Evolutionary conservation across 2,329 filamentous ascomycete genomes (phyloP), one percentile per base, ranked within the genome.

Genomic region (Colletotrichum lini): DNA sequence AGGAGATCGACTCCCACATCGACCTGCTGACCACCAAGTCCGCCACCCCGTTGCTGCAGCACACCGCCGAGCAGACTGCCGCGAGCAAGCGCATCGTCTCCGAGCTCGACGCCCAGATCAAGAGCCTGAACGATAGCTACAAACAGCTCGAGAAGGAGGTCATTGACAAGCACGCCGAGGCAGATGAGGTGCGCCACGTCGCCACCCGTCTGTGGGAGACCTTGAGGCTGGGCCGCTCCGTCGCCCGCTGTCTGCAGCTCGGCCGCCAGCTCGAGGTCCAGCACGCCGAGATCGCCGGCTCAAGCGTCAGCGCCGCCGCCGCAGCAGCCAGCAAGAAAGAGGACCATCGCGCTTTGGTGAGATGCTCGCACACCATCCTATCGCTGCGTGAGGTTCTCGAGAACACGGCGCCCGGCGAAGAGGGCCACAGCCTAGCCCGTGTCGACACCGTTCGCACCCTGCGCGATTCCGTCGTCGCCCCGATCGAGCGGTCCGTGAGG

Each of bases 1-100:
- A 98, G 80, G 96, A 98, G 82, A 93, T 99, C 75, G 96, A 98
- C 82, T 97, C 95, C 0, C 95, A 97, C 79, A 98, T 99, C 74
- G 94, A 99, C 80, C 89, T 90, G 4, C 88, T 98, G 50, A 97
- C 96, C 7, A 96, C 95, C 2, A 92, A 93, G 73, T 93, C 92
- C 38, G 95, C 96, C 3, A 84, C 96, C 0, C 93, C 95, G 0
- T 87, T 99, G 38, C 88, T 99, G 23, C 85, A 91, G 40, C 89
- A 98, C 81, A 97, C 95, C 3, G 87, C 91, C 72, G 84, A 89
- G 53, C 93, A 96, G 80, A 93, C 91, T 16, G 87, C 90, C 42
- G 91, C 94, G 2, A 94, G 93, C 75, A 87, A 88, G 62, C 87
- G 87, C 64, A 92, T 98, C 74, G 85, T 98, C 65, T 83, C 88